Conservation (phyloP, 2,329 filamentous ascomycete species). For the Helotiales sp. region DNA sequence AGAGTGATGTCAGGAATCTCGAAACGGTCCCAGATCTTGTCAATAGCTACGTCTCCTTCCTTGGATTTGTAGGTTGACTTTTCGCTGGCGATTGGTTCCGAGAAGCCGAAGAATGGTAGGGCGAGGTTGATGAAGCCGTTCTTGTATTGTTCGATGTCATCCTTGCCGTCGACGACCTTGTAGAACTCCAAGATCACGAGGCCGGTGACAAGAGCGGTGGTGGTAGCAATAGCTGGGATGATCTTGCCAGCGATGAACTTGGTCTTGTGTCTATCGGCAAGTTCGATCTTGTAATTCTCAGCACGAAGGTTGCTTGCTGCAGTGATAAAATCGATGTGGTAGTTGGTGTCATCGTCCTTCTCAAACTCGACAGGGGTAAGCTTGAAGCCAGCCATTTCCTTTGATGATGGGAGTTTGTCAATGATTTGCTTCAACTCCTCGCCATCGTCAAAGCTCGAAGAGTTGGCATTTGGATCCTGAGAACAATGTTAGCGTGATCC, state of each 20-base stretch:
- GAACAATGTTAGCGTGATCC: constrained; percentile 25
- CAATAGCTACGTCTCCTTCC: constrained; percentile 76
- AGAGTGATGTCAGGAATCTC: constrained; percentile 86
- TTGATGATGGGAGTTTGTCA: constrained; percentile 72
- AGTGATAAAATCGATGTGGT: constrained; percentile 99
- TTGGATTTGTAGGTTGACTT: constrained; percentile 88
- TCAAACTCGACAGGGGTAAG: constrained; percentile 93
- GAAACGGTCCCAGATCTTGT: constrained; percentile 98
- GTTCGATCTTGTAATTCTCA: constrained; percentile 95
- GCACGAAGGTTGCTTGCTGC: constrained; percentile 94
- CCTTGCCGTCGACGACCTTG: constrained; percentile 96
- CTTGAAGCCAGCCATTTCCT: constrained; percentile 82
- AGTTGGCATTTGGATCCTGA: constrained; percentile 72
- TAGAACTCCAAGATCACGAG: constrained; percentile 90
- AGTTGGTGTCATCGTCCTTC: constrained; percentile 97
- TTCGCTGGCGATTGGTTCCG: constrained; percentile 89
- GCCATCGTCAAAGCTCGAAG: constrained; percentile 64
- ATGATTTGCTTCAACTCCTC: constrained; percentile 75
- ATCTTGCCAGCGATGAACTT: constrained; percentile 99
- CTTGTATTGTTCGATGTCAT: constrained; percentile 98
- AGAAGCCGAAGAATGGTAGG: constrained; percentile 97
- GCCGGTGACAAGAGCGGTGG: constrained; percentile 91
- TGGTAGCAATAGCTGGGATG: constrained; percentile 96
- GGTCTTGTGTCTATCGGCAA: constrained; percentile 93
- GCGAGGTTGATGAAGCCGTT: constrained; percentile 98